Evolutionary conservation across 2,329 filamentous ascomycete species (phyloP).

Genomic region (Ampelomyces quisqualis): DNA sequence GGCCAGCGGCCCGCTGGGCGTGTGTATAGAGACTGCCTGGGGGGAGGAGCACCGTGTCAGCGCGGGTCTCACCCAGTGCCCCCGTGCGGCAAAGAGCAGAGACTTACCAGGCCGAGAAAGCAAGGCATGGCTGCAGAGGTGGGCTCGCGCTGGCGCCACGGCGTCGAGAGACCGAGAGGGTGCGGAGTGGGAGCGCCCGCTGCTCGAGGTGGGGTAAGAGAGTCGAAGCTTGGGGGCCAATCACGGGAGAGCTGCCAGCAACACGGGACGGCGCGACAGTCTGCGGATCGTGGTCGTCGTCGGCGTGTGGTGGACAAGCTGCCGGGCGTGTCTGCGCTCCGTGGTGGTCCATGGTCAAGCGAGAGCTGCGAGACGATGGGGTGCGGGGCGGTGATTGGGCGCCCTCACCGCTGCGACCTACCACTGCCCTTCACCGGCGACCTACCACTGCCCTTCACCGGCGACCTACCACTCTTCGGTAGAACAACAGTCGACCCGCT

Average conservation of each 20-base stretch:
- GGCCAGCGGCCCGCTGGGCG: constrained; percentile 73
- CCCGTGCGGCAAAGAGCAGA: background rate
- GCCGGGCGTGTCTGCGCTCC: background rate
- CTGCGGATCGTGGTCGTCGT: background rate
- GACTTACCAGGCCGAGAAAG: constrained; percentile 80
- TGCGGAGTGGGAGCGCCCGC: constrained; percentile 6
- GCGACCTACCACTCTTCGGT: too few species aligned
- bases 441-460: too few species aligned
- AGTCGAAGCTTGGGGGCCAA: constrained; percentile 6
- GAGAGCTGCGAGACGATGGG: constrained; percentile 4
- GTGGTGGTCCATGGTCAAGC: constrained; percentile 3
- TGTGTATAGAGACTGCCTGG: constrained; percentile 95
- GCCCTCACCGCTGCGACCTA: too few species aligned
- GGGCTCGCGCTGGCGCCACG: constrained; percentile 6
- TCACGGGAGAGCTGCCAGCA: constrained; percentile 1
- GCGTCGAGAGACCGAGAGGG: constrained; percentile 8
- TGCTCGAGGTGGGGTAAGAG: constrained; percentile 5
- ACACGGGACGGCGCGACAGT: constrained; percentile 7
- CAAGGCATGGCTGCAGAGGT: constrained; percentile 67
- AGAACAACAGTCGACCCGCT: too few species aligned
- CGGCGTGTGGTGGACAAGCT: too few species aligned
- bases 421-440: too few species aligned
- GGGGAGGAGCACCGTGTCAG: constrained; percentile 68
- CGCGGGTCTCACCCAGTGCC: constrained; percentile 2
- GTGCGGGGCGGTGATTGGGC: constrained; percentile 14